A percentile compares a stretch with the other conserved stretches of the same genome.
Conservation (phyloP, 805 yeast genomes). For the Pachysolen tannophilus region DNA sequence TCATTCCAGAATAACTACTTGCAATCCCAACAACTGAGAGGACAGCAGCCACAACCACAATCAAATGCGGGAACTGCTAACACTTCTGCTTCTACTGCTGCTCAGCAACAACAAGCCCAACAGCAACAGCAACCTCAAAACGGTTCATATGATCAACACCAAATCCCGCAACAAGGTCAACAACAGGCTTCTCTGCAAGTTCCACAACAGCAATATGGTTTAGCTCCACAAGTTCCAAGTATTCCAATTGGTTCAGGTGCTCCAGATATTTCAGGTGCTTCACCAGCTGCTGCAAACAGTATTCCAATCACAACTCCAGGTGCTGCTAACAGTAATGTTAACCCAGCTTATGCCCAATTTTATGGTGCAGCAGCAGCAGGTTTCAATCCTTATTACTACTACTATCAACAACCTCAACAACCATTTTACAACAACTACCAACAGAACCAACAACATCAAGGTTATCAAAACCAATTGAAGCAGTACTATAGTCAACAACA, state of each 20-base stretch:
- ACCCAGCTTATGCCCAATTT: constrained; percentile 7
- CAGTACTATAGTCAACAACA: too few species aligned
- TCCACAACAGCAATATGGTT: constrained; percentile 1
- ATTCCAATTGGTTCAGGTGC: constrained; percentile 10
- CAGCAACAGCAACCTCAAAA: constrained; percentile 12
- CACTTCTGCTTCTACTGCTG: constrained; percentile 13
- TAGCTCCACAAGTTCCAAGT: constrained; percentile 9
- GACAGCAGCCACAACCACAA: constrained; percentile 6
- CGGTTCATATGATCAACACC: constrained; percentile 1
- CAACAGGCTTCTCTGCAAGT: constrained; percentile 6
- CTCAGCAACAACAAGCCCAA: constrained; percentile 15
- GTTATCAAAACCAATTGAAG: too few species aligned
- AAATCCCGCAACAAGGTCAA: constrained; percentile 19
- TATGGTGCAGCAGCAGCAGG: constrained; percentile 4
- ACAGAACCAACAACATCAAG: constrained; percentile 5
- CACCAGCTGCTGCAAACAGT: not conserved
- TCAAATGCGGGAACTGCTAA: constrained; percentile 5
- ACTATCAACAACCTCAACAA: constrained; percentile 9
- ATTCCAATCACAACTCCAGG: constrained; percentile 5
- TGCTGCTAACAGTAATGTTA: constrained; percentile 1
- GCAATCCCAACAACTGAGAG: constrained; percentile 8
- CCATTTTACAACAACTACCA: constrained; percentile 6
- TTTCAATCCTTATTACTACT: constrained; percentile 10
- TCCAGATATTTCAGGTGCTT: constrained; percentile 4
- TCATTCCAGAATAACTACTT: constrained; percentile 3